A percentile compares a stretch with the other conserved stretches of the same genome.
Conservation (phyloP, 2,329 filamentous ascomycete genomes). For the Pseudogymnoascus sp. region DNA sequence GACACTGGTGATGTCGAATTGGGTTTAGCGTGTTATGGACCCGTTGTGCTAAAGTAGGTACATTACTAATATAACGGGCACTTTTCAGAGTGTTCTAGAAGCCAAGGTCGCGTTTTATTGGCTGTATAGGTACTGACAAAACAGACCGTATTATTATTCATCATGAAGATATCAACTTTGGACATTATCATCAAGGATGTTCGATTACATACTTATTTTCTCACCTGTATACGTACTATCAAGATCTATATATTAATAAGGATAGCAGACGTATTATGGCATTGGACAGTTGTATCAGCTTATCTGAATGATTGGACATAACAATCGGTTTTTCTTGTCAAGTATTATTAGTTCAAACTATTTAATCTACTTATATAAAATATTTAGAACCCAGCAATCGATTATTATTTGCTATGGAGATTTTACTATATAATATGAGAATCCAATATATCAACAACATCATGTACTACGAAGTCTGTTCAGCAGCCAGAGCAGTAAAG, state of each 20-base stretch:
- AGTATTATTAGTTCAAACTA: background rate
- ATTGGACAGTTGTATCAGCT: background rate
- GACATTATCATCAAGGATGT: background rate
- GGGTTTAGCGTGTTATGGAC: background rate
- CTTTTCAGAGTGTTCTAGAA: background rate
- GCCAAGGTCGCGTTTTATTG: background rate
- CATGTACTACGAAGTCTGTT: background rate
- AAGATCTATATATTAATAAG: background rate
- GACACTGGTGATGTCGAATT: background rate
- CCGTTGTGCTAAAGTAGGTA: background rate
- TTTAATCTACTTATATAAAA: background rate
- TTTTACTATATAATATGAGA: background rate
- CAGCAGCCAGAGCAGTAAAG: constrained; percentile 36
- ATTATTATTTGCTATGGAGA: background rate
- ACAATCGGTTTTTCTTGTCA: background rate
- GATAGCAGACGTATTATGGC: too few species aligned
- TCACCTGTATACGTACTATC: background rate
- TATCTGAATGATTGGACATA: too few species aligned
- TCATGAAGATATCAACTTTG: too few species aligned
- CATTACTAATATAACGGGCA: constrained; percentile 6
- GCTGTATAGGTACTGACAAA: background rate
- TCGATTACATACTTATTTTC: background rate
- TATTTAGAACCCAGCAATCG: background rate
- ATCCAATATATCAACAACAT: background rate
- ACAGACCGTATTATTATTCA: background rate